These are phyloP conservation scores for Lepraria neglecta DNA, from an alignment of 495 filamentous ascomycete species.

Conservation along the genomic window DNA sequence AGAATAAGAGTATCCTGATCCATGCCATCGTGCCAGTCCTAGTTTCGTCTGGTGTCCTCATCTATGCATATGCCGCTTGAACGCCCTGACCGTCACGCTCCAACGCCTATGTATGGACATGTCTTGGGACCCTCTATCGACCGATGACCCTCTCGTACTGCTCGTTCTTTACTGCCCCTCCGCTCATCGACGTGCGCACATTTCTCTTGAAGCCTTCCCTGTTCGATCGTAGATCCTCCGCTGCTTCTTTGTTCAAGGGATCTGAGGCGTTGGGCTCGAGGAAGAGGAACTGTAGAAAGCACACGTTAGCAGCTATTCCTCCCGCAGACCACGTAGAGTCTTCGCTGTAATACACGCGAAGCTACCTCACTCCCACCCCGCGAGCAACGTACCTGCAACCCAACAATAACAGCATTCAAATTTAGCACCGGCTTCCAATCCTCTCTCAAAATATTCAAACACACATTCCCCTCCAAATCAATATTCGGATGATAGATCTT, in stretches of 20 bases:
- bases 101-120: neutral
- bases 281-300: constrained; percentile 72
- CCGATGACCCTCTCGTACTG: constrained; percentile 70
- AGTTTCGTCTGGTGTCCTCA: neutral
- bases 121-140: constrained; percentile 18
- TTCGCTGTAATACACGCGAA: neutral
- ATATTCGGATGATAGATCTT: constrained; percentile 99
- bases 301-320: neutral
- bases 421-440: constrained; percentile 99
- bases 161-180: constrained; percentile 66
- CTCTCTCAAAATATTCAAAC: constrained; percentile 91
- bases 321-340: neutral
- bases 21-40: constrained; percentile 1
- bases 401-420: constrained; percentile 92
- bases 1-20: neutral
- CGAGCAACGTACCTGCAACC: constrained; percentile 64
- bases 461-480: constrained; percentile 95
- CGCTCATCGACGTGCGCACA: constrained; percentile 73
- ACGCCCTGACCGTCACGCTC: constrained; percentile 9
- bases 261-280: constrained; percentile 95
- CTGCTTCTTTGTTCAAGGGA: constrained; percentile 96
- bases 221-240: constrained; percentile 79
- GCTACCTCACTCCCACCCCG: neutral
- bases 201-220: constrained; percentile 87
- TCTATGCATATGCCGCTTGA: constrained; percentile 24